Conservation (phyloP, 1,284 basidiomycete species). For the Ceratobasidium sp. region DNA sequence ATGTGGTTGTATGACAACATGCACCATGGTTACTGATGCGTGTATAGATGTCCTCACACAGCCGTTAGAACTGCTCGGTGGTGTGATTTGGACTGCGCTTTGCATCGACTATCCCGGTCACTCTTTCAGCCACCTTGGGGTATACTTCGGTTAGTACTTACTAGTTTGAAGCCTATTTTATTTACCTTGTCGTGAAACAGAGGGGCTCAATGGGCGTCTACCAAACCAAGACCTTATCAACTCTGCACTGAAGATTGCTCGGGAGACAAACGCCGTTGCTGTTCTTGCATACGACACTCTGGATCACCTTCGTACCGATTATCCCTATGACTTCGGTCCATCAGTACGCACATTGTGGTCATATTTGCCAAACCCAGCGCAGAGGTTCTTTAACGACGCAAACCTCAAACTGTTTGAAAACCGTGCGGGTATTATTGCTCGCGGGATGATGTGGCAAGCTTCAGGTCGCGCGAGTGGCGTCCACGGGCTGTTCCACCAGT, state of each 20-base stretch:
- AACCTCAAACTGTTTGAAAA: conserved; percentile 64
- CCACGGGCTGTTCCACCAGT: conserved; percentile 83
- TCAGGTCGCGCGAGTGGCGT: conserved; percentile 77
- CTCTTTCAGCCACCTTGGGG: conserved; percentile 91
- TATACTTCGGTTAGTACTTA: conserved; percentile 81
- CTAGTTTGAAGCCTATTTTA: neutral
- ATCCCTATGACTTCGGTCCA: conserved; percentile 55
- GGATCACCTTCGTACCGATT: conserved; percentile 57
- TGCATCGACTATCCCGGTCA: conserved; percentile 97
- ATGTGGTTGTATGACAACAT: conserved; percentile 48
- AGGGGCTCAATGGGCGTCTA: conserved; percentile 93
- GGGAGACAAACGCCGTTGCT: conserved; percentile 76
- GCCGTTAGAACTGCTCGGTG: conserved; percentile 69
- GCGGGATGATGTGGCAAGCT: conserved; percentile 75
- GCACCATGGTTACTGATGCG: neutral
- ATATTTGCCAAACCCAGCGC: conserved; percentile 52
- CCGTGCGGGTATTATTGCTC: conserved; percentile 69
- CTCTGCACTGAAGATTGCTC: conserved; percentile 78
- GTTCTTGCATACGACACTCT: conserved; percentile 80
- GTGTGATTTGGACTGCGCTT: conserved; percentile 93
- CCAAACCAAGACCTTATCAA: conserved; percentile 97
- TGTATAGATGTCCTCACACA: conserved; percentile 54
- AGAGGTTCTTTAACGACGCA: conserved; percentile 21
- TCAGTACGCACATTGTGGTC: conserved; percentile 21
- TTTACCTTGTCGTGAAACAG: conserved; percentile 58